phyloP scores from a whole-genome alignment of 1,284 basidiomycete genomes.

The Fomitiporia mediterranea region DNA sequence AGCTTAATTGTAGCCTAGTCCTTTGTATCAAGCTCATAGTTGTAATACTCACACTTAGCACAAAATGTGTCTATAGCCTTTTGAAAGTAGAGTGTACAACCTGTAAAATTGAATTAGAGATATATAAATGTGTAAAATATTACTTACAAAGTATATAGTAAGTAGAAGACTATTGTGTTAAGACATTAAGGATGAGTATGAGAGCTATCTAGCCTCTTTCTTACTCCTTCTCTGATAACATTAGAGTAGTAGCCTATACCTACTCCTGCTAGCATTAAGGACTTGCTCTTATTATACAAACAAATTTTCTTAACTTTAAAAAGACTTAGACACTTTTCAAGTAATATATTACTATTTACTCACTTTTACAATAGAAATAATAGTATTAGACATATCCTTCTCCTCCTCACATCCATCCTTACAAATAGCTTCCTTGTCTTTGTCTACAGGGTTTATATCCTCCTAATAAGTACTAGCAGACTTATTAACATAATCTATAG shows the following conservation, averaged over 20 bases:
- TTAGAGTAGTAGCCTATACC: no score
- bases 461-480: not conserved
- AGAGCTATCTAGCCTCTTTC: not conserved
- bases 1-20: conserved; percentile 26
- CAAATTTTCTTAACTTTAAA: not conserved
- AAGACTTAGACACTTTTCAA: not conserved
- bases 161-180: conserved; percentile 28
- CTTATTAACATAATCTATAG: not conserved
- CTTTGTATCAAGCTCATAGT: conserved; percentile 20
- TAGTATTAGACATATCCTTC: not conserved
- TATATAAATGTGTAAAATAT: not conserved
- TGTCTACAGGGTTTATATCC: not conserved
- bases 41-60: conserved; percentile 18
- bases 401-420: not conserved
- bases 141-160: conserved; percentile 27
- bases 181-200: conserved; percentile 26
- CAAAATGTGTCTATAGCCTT: conserved; percentile 2
- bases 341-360: not conserved
- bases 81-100: not conserved
- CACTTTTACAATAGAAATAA: not conserved
- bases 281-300: not conserved
- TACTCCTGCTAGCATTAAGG: not conserved
- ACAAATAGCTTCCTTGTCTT: not conserved
- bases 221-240: not conserved
- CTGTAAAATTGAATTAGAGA: not conserved